phyloP scores from a whole-genome alignment of 306 rosid genomes.

The barrel medic (Medicago truncatula) region DNA sequence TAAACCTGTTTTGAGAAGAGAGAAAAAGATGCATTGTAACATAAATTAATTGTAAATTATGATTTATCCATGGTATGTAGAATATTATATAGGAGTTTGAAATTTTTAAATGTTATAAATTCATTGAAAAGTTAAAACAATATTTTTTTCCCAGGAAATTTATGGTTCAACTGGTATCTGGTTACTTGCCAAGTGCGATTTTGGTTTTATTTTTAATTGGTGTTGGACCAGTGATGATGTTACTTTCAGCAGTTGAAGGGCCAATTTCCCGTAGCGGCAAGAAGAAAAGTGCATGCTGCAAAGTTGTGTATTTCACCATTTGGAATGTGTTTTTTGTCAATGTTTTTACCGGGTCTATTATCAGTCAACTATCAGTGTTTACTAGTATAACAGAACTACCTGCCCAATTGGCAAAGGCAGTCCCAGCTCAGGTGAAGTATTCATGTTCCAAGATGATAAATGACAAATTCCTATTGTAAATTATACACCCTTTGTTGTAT shows the following conservation, averaged over 20 bases:
- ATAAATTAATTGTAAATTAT: constrained; percentile 15
- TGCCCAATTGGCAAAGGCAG: constrained; percentile 76
- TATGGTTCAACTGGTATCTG: constrained; percentile 74
- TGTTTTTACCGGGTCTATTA: constrained; percentile 80
- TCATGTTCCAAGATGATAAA: constrained; percentile 13
- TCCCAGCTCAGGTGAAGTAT: constrained; percentile 82
- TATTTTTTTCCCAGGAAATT: constrained; percentile 58
- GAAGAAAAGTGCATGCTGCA: constrained; percentile 87
- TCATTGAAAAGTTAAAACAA: constrained; percentile 29
- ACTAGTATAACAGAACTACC: constrained; percentile 78
- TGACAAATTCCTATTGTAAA: constrained; percentile 10
- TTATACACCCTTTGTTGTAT: neutral
- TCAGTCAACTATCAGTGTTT: constrained; percentile 66
- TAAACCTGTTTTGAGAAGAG: constrained; percentile 7
- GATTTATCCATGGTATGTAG: constrained; percentile 13
- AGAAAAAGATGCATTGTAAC: constrained; percentile 20
- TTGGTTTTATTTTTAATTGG: constrained; percentile 65
- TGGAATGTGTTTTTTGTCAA: constrained; percentile 97
- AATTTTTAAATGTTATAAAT: constrained; percentile 1
- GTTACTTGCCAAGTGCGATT: constrained; percentile 93
- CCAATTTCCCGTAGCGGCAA: constrained; percentile 84
- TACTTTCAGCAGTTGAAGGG: constrained; percentile 80
- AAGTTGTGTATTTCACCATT: constrained; percentile 84
- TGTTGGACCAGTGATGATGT: constrained; percentile 88
- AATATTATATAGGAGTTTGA: constrained; percentile 1